A percentile compares a stretch with the other conserved stretches of the same genome.
Evolutionary conservation across 257 asterid genomes (phyloP).

Genomic region (Paraleonurus japonicus): DNA sequence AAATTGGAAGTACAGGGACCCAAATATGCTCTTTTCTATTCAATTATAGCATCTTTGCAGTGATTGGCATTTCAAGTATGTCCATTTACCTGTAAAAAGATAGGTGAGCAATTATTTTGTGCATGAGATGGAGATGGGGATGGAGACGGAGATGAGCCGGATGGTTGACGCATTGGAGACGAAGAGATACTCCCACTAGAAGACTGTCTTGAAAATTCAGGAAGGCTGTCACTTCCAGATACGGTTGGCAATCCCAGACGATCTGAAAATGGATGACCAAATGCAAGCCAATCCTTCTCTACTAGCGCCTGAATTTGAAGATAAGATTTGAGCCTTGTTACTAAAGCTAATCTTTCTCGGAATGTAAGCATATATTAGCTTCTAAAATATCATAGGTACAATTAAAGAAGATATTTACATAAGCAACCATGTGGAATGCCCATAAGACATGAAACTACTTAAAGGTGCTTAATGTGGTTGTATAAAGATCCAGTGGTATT

Average conservation of each 20-base stretch:
- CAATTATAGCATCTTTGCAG: background rate
- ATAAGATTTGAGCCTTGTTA: slow-evolving; percentile 23
- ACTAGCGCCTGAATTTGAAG: slow-evolving; percentile 67
- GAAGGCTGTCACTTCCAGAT: slow-evolving; percentile 63
- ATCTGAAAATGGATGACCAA: slow-evolving; percentile 99
- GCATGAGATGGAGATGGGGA: slow-evolving; percentile 69
- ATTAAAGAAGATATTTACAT: background rate
- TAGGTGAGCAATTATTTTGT: slow-evolving; percentile 84
- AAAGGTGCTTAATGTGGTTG: slow-evolving; percentile 5
- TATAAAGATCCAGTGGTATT: slow-evolving; percentile 18
- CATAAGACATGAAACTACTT: background rate
- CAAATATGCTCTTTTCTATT: background rate
- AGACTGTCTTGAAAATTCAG: slow-evolving; percentile 78
- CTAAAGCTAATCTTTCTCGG: slow-evolving; percentile 18
- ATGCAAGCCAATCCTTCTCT: slow-evolving; percentile 98
- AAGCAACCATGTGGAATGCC: background rate
- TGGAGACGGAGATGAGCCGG: slow-evolving; percentile 60
- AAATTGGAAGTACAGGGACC: background rate
- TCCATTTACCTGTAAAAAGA: slow-evolving; percentile 76
- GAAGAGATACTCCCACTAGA: slow-evolving; percentile 66
- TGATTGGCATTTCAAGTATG: slow-evolving; percentile 4
- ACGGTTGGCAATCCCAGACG: slow-evolving; percentile 81
- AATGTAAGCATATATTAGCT: slow-evolving; percentile 4
- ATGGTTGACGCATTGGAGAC: slow-evolving; percentile 73
- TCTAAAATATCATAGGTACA: slow-evolving; percentile 9